These are phyloP conservation scores for Penicillium corylophilum DNA, from an alignment of 2,329 filamentous ascomycete genomes.

Conservation along the genomic window DNA sequence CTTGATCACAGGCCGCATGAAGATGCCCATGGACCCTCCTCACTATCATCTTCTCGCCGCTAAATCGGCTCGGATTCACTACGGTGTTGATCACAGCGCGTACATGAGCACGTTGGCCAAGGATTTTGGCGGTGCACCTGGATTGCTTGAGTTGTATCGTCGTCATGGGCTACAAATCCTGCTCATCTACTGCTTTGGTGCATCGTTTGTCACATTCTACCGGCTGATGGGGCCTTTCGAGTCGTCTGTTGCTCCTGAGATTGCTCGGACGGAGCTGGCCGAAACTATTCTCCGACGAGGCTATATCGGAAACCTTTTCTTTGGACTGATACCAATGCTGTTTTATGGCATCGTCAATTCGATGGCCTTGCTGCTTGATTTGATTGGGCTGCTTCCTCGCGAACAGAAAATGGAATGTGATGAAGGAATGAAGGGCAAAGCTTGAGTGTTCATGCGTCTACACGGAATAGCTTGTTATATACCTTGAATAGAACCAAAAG, in stretches of 20 bases:
- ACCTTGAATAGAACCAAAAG: background rate
- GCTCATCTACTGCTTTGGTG: slow-evolving; percentile 13
- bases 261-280: slow-evolving; percentile 10
- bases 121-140: slow-evolving; percentile 13
- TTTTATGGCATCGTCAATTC: slow-evolving; percentile 15
- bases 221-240: slow-evolving; percentile 12
- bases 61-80: slow-evolving; percentile 3
- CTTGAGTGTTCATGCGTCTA: too few species aligned
- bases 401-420: background rate
- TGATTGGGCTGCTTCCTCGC: slow-evolving; percentile 5
- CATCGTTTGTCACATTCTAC: slow-evolving; percentile 14
- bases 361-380: slow-evolving; percentile 6
- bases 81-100: slow-evolving; percentile 13
- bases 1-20: slow-evolving; percentile 10
- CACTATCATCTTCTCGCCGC: slow-evolving; percentile 8
- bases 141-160: slow-evolving; percentile 9
- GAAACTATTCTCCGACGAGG: slow-evolving; percentile 13
- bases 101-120: slow-evolving; percentile 14
- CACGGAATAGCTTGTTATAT: background rate
- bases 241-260: slow-evolving; percentile 11
- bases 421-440: too few species aligned
- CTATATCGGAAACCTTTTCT: slow-evolving; percentile 10
- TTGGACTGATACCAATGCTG: slow-evolving; percentile 11
- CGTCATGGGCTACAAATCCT: slow-evolving; percentile 9
- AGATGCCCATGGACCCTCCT: slow-evolving; percentile 1